Conservation (phyloP, 164 flowering plant species). For the Vitis riparia region DNA sequence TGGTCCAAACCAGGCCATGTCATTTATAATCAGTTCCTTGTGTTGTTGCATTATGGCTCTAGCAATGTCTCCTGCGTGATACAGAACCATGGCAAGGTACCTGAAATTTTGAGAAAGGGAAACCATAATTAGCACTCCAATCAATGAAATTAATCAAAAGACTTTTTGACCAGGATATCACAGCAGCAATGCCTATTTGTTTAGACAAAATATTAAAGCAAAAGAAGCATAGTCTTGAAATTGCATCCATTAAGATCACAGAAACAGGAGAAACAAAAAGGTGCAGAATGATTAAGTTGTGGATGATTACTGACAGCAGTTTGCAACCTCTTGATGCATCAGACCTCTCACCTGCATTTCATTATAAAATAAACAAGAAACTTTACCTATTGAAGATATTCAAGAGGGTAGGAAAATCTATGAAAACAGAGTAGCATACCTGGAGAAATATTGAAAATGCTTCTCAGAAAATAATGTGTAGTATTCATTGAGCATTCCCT, state of each 20-base stretch:
- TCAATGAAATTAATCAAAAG: no score
- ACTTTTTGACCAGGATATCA: background rate
- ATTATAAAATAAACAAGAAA: slow-evolving; percentile 2
- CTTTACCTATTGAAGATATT: background rate
- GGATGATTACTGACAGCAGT: slow-evolving; percentile 79
- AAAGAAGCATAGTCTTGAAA: background rate
- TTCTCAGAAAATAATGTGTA: slow-evolving; percentile 77
- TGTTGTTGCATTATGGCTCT: slow-evolving; percentile 98
- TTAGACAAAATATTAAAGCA: background rate
- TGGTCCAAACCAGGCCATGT: slow-evolving; percentile 92
- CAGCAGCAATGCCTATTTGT: background rate
- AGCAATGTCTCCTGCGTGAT: slow-evolving; percentile 99
- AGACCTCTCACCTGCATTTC: slow-evolving; percentile 91
- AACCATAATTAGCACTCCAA: background rate
- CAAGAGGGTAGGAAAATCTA: background rate
- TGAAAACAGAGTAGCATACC: slow-evolving; percentile 34
- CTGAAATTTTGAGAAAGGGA: slow-evolving; percentile 37
- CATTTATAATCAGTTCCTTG: slow-evolving; percentile 96
- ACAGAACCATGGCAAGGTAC: slow-evolving; percentile 97
- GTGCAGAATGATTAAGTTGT: background rate
- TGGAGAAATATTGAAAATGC: slow-evolving; percentile 96
- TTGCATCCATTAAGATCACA: background rate
- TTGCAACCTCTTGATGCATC: slow-evolving; percentile 99
- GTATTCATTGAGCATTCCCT: slow-evolving; percentile 98
- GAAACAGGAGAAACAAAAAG: background rate